Evolutionary conservation across 805 yeast genomes (phyloP).

Genomic region (Huiozyma sinensis): DNA sequence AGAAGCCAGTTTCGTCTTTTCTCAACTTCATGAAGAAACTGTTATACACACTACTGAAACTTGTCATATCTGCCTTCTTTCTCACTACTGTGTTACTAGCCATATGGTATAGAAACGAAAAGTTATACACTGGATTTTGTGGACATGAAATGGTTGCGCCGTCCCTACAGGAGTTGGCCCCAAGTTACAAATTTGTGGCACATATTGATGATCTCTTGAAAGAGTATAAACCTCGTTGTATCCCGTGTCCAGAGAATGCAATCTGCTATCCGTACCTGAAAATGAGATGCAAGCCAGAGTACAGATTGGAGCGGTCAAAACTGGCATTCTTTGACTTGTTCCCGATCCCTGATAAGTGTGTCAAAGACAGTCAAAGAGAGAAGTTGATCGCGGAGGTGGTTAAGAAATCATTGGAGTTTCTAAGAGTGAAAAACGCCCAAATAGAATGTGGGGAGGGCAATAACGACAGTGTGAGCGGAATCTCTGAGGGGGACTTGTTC

Average conservation of each 20-base stretch:
- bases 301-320: slow-evolving; percentile 34
- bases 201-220: slow-evolving; percentile 38
- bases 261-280: slow-evolving; percentile 52
- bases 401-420: slow-evolving; percentile 51
- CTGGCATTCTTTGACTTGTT: slow-evolving; percentile 39
- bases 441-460: slow-evolving; percentile 44
- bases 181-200: slow-evolving; percentile 22
- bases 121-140: slow-evolving; percentile 60
- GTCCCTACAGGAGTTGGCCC: slow-evolving; percentile 22
- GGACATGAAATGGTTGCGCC: slow-evolving; percentile 41
- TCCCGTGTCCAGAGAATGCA: slow-evolving; percentile 74
- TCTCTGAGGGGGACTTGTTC: slow-evolving; percentile 39
- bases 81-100: slow-evolving; percentile 26
- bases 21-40: no score
- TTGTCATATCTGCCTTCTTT: slow-evolving; percentile 6
- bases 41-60: neutral
- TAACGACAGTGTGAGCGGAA: slow-evolving; percentile 42
- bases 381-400: slow-evolving; percentile 57
- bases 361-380: slow-evolving; percentile 62
- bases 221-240: slow-evolving; percentile 48
- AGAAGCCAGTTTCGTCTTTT: no score
- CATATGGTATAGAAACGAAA: slow-evolving; percentile 57
- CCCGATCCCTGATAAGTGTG: slow-evolving; percentile 56
- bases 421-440: slow-evolving; percentile 60
- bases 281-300: slow-evolving; percentile 61